Evolutionary conservation across 2,329 filamentous ascomycete species (phyloP).

Genomic region (Calonectria hawksworthii): DNA sequence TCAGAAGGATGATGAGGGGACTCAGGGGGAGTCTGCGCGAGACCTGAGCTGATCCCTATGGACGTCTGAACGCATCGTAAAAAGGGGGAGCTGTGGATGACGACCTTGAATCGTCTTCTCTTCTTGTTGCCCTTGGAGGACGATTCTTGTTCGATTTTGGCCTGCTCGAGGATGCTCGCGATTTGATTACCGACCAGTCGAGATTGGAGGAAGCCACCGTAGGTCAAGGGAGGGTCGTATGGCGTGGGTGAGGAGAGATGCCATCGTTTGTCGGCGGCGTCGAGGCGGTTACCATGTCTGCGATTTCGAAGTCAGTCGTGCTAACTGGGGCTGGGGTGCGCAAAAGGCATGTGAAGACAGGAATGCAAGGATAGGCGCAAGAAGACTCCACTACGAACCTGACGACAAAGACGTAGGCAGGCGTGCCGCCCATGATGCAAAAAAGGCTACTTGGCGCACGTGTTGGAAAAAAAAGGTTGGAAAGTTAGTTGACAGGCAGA

Average conservation of each 20-base stretch:
- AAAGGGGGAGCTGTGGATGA: constrained; percentile 95
- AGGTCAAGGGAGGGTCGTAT: constrained; percentile 95
- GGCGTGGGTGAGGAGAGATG: constrained; percentile 92
- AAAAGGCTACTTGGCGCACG: constrained; percentile 15
- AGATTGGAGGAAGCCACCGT: constrained; percentile 92
- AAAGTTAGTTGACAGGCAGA: constrained; percentile 19
- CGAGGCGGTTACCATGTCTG: constrained; percentile 92
- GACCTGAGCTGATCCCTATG: constrained; percentile 87
- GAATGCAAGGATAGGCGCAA: constrained; percentile 35
- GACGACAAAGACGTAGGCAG: constrained; percentile 60
- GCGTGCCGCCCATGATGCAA: constrained; percentile 56
- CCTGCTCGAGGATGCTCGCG: constrained; percentile 75
- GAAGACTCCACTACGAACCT: constrained; percentile 50
- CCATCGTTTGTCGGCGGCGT: constrained; percentile 96
- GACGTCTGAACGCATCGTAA: constrained; percentile 94
- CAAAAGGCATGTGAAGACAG: constrained; percentile 11
- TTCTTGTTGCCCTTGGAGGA: constrained; percentile 47
- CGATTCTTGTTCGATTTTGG: constrained; percentile 60
- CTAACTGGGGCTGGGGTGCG: constrained; percentile 1
- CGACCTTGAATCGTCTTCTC: constrained; percentile 78
- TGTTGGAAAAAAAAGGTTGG: constrained; percentile 13
- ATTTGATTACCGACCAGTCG: constrained; percentile 87
- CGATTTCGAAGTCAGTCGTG: constrained; percentile 29
- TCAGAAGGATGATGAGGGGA: constrained; percentile 51
- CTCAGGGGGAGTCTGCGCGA: constrained; percentile 69